Evolutionary conservation across 2,329 filamentous ascomycete species (phyloP).

Genomic region (Aschersonia sp.): DNA sequence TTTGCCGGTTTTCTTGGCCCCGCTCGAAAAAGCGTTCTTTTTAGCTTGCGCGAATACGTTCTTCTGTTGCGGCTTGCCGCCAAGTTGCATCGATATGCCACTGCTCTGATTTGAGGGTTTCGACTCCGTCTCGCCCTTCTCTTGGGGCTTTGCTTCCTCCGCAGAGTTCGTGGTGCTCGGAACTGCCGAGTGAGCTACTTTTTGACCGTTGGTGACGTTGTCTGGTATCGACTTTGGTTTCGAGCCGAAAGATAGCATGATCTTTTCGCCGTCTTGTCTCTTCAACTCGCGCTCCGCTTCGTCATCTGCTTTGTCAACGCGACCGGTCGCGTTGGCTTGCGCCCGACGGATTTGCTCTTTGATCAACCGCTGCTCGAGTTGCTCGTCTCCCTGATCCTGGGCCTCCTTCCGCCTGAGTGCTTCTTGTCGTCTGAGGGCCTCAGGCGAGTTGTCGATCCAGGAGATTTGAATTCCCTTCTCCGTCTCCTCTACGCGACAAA

Average conservation of each 20-base stretch:
- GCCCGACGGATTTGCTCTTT: slow-evolving; percentile 73
- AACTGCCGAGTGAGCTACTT: slow-evolving; percentile 6
- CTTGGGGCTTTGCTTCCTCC: slow-evolving; percentile 3
- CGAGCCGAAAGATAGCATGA: slow-evolving; percentile 53
- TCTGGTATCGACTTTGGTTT: slow-evolving; percentile 16
- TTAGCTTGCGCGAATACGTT: slow-evolving; percentile 57
- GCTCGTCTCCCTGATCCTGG: slow-evolving; percentile 82
- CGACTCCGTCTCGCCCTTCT: slow-evolving; percentile 9
- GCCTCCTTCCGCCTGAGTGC: slow-evolving; percentile 71
- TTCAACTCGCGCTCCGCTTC: slow-evolving; percentile 33
- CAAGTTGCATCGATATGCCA: slow-evolving; percentile 49
- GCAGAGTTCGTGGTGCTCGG: slow-evolving; percentile 10
- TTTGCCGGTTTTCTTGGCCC: slow-evolving; percentile 45
- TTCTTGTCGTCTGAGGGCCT: slow-evolving; percentile 67
- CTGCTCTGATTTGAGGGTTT: slow-evolving; percentile 16
- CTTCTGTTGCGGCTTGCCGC: slow-evolving; percentile 51
- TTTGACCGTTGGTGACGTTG: background rate
- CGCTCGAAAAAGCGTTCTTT: slow-evolving; percentile 53
- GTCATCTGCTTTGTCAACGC: slow-evolving; percentile 20
- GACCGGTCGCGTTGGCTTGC: slow-evolving; percentile 32
- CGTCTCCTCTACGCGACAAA: slow-evolving; percentile 82
- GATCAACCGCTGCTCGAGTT: slow-evolving; percentile 72
- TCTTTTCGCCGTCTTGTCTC: slow-evolving; percentile 58
- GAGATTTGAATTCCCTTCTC: slow-evolving; percentile 73
- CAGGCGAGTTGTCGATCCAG: slow-evolving; percentile 87